Percentiles rank a stretch among this genome's conserved stretches.
Evolutionary conservation across 306 rosid genomes (phyloP).

Genomic region (Gillenia trifoliata): DNA sequence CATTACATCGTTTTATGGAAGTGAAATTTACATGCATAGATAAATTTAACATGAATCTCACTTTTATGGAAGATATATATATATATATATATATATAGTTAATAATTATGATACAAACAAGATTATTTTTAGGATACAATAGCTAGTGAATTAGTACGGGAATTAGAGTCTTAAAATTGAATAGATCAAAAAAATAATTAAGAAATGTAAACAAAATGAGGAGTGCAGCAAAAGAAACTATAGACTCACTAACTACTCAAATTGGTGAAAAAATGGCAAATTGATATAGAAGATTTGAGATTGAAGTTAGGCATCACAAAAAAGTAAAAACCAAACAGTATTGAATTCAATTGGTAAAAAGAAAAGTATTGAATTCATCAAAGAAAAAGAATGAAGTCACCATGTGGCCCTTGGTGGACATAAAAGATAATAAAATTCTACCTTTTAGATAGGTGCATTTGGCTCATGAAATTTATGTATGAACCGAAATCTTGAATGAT

Average conservation of each 20-base stretch:
- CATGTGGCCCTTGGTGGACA: not conserved
- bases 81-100: not conserved
- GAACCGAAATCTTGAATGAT: not conserved
- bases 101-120: not conserved
- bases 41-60: not conserved
- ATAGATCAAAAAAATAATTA: too few species aligned
- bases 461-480: conserved; percentile 7
- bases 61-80: not conserved
- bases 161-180: too few species aligned
- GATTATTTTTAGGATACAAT: not conserved
- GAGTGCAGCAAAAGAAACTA: not conserved
- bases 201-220: not conserved
- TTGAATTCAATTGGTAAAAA: too few species aligned
- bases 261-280: too few species aligned
- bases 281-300: not conserved
- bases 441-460: conserved; percentile 5
- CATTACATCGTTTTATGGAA: not conserved
- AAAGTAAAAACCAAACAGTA: not conserved
- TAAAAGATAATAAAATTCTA: not conserved
- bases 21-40: not conserved
- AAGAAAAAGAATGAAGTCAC: not conserved
- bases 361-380: not conserved
- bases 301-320: not conserved
- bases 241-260: not conserved
- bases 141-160: too few species aligned